Evolutionary conservation across 345 rosid species (phyloP).

Genomic region (Hibiscus trionum): DNA sequence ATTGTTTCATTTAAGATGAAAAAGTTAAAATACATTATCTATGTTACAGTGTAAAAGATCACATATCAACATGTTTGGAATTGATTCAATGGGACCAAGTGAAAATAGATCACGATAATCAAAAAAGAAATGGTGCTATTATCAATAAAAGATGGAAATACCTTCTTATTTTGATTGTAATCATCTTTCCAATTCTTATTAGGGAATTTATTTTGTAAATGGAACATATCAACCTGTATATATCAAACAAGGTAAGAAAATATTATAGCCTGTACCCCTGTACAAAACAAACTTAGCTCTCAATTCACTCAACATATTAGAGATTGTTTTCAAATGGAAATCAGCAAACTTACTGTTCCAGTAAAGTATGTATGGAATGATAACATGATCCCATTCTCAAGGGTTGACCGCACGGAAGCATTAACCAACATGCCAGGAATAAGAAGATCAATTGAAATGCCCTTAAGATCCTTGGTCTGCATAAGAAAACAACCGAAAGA

Average conservation of each 20-base stretch:
- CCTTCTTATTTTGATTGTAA: slow-evolving; percentile 72
- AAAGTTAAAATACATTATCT: not conserved
- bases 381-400: slow-evolving; percentile 84
- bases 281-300: not conserved
- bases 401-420: slow-evolving; percentile 75
- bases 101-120: not conserved
- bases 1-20: not conserved
- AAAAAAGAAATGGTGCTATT: not conserved
- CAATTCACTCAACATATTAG: not conserved
- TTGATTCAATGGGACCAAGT: not conserved
- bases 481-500: slow-evolving; percentile 13
- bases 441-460: slow-evolving; percentile 90
- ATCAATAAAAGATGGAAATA: slow-evolving; percentile 7
- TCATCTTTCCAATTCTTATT: slow-evolving; percentile 75
- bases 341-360: slow-evolving; percentile 73
- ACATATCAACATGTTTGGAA: not conserved
- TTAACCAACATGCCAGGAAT: slow-evolving; percentile 94
- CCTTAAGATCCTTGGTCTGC: slow-evolving; percentile 83
- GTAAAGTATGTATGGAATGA: slow-evolving; percentile 83
- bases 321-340: not conserved
- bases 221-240: slow-evolving; percentile 76
- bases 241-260: not conserved
- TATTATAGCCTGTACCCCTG: not conserved
- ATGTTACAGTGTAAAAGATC: not conserved
- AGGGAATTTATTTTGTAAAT: slow-evolving; percentile 55